Evolutionary conservation across 2,329 filamentous ascomycete species (phyloP), one percentile per base, ranked within the genome.

Genomic region (Didymella lethalis): DNA sequence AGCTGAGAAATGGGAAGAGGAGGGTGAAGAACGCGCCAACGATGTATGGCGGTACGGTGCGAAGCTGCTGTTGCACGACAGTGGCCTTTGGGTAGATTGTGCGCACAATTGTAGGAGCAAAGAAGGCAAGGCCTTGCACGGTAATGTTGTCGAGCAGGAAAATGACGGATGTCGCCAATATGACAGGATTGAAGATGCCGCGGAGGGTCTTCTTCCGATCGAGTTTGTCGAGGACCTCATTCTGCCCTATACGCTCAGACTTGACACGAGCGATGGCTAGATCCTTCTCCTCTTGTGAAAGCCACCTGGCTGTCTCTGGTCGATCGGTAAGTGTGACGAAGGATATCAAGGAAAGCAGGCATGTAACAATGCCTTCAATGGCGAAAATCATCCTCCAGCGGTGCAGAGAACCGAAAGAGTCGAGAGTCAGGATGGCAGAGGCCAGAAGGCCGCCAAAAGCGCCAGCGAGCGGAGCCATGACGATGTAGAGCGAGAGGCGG

Each of bases 311-410:
- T 0, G 88, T 89, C 54, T 84, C 87, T 0, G 89, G 89, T 0
- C 88, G 82, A 70, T 92, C 89, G 0, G 89, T 90, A 18, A 91
- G 77, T 0, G 86, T 88, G 65, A 88, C 64, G 71, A 90, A 89
- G 1, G 84, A 76, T 34, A 91, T 78, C 1, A 90, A n/a, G 0
- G 83, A 81, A 0, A 91, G 73, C 0, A 81, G 80, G 59, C 78
- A 80, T 0, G 85, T 87, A 63, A 90, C 84, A 65, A 90, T 85
- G 20, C 89, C 89, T 70, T 91, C 89, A n/a, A 91, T 86, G 4
- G 82, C 84, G 54, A 91, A 91, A 50, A 91, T 89, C 87, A 90
- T 90, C 7, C 88, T 80, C 89, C 89, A 91, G 5, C 75, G 77
- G 25, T 77, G 78, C 0, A 90, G 75, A 4, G 78, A 72, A 7